These are phyloP conservation scores for Echinosophora koreensis DNA, from an alignment of 306 rosid genomes.

Conservation along the genomic window DNA sequence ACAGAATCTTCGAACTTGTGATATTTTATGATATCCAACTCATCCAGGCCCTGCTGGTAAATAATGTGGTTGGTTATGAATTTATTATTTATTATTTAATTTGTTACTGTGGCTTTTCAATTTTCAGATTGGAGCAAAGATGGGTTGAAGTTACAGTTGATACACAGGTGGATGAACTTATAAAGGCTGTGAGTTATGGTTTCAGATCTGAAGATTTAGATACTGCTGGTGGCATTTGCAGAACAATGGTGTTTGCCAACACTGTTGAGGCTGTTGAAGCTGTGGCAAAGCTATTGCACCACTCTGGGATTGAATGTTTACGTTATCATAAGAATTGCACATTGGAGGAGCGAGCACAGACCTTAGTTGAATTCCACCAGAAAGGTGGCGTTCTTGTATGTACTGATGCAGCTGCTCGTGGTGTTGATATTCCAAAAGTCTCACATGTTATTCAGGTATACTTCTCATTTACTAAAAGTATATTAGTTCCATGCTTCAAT, in stretches of 20 bases:
- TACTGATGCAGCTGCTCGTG: slow-evolving; percentile 98
- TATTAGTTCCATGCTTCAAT: slow-evolving; percentile 17
- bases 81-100: slow-evolving; percentile 9
- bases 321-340: slow-evolving; percentile 84
- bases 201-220: slow-evolving; percentile 56
- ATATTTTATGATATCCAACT: slow-evolving; percentile 23
- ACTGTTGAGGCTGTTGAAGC: slow-evolving; percentile 97
- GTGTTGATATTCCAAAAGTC: slow-evolving; percentile 90
- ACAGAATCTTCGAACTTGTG: slow-evolving; percentile 18
- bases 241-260: slow-evolving; percentile 93
- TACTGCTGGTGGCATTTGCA: slow-evolving; percentile 53
- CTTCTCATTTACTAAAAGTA: slow-evolving; percentile 34
- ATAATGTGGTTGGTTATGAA: slow-evolving; percentile 20
- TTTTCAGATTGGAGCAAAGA: slow-evolving; percentile 81
- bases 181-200: slow-evolving; percentile 73
- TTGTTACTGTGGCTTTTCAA: slow-evolving; percentile 39
- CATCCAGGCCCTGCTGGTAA: slow-evolving; percentile 23
- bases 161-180: slow-evolving; percentile 86
- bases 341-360: slow-evolving; percentile 85
- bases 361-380: slow-evolving; percentile 73
- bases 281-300: slow-evolving; percentile 70
- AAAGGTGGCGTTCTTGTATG: slow-evolving; percentile 95
- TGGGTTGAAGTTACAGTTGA: slow-evolving; percentile 87
- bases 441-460: slow-evolving; percentile 91
- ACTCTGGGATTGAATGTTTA: slow-evolving; percentile 73